Evolutionary conservation across 176 grass and related monocot species (phyloP).

Genomic region (Triticum monococcum): DNA sequence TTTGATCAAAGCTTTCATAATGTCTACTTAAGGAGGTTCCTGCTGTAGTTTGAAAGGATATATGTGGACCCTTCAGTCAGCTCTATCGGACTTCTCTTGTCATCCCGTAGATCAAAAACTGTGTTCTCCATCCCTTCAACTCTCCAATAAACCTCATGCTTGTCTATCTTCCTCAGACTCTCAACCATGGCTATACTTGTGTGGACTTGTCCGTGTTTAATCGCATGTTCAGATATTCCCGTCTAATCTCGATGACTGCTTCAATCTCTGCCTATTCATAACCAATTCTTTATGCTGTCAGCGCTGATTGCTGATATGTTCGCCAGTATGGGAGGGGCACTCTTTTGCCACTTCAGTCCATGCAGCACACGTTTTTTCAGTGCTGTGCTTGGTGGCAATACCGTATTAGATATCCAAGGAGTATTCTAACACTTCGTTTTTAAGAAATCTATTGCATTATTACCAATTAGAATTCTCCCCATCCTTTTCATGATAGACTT

Average conservation of each 20-base stretch:
- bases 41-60: slow-evolving; percentile 15
- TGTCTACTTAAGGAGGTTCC: slow-evolving; percentile 67
- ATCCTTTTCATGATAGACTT: neutral
- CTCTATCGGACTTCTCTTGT: slow-evolving; percentile 23
- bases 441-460: neutral
- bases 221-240: slow-evolving; percentile 23
- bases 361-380: slow-evolving; percentile 12
- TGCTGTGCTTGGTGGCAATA: slow-evolving; percentile 6
- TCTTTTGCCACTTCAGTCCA: slow-evolving; percentile 11
- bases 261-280: slow-evolving; percentile 22
- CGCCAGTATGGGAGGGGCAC: neutral
- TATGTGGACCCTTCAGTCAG: slow-evolving; percentile 20
- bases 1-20: slow-evolving; percentile 94
- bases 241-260: slow-evolving; percentile 5
- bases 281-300: slow-evolving; percentile 1
- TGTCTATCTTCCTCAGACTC: slow-evolving; percentile 39
- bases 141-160: slow-evolving; percentile 38
- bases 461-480: neutral
- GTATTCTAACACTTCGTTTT: neutral
- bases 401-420: neutral
- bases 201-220: slow-evolving; percentile 27
- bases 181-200: slow-evolving; percentile 24
- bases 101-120: slow-evolving; percentile 4
- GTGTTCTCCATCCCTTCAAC: slow-evolving; percentile 12
- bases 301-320: neutral